These are phyloP conservation scores for Hypoxylon sp. DNA, from an alignment of 2,329 filamentous ascomycete species.

Conservation along the genomic window DNA sequence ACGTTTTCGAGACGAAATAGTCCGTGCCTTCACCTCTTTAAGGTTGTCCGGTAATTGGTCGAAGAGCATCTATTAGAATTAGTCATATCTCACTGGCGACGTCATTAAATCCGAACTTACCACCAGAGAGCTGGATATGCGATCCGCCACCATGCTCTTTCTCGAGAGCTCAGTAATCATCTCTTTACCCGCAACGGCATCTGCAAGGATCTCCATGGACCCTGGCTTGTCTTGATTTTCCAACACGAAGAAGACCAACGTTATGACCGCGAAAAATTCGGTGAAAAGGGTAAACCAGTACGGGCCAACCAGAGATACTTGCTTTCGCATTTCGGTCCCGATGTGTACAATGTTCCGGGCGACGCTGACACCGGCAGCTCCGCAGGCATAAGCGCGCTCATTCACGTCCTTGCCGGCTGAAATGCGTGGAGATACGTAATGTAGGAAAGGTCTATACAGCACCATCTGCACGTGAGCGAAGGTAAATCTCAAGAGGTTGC, in stretches of 20 bases:
- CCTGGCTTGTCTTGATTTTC: conserved; percentile 84
- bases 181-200: conserved; percentile 87
- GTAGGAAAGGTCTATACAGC: conserved; percentile 85
- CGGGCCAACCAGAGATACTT: conserved; percentile 81
- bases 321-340: conserved; percentile 81
- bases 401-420: conserved; percentile 73
- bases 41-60: conserved; percentile 84
- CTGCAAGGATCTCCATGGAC: conserved; percentile 84
- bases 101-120: conserved; percentile 64
- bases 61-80: conserved; percentile 76
- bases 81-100: conserved; percentile 40
- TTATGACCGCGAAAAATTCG: conserved; percentile 85
- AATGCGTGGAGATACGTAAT: conserved; percentile 80
- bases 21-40: conserved; percentile 64
- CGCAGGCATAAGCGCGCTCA: conserved; percentile 83
- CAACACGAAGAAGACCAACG: conserved; percentile 83
- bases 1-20: conserved; percentile 68
- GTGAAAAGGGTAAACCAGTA: conserved; percentile 92
- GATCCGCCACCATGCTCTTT: conserved; percentile 89
- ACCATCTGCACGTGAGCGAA: conserved; percentile 88
- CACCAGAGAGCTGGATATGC: conserved; percentile 82
- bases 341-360: conserved; percentile 84
- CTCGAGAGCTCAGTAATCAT: conserved; percentile 84
- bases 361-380: conserved; percentile 73
- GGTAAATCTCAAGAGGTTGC: conserved; percentile 82